Percentiles rank a stretch among this genome's conserved stretches.
Conservation (phyloP, 192 early-diverging fungal species). For the Umbelopsis sp. region DNA sequence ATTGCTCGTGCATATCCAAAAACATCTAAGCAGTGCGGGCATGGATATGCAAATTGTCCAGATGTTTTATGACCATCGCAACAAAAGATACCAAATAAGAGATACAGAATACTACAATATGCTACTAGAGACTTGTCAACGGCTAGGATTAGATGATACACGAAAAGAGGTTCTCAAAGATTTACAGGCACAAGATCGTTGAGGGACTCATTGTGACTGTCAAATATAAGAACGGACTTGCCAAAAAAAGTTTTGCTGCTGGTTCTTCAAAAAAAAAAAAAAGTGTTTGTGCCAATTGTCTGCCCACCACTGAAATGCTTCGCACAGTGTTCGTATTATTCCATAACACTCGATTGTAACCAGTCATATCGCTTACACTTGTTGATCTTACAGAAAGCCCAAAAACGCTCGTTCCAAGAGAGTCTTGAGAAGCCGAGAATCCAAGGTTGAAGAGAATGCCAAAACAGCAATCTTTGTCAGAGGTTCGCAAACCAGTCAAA, state of each 20-base stretch:
- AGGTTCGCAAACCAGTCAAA: conserved; percentile 83
- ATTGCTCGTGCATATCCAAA: conserved; percentile 20
- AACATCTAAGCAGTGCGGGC: not conserved
- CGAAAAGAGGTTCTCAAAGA: not conserved
- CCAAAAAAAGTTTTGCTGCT: conserved; percentile 4
- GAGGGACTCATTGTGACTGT: not conserved
- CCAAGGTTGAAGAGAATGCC: conserved; percentile 87
- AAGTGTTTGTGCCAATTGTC: not conserved
- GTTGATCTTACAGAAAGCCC: conserved; percentile 66
- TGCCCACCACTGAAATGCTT: conserved; percentile 26
- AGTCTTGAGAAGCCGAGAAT: conserved; percentile 82
- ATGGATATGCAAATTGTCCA: conserved; percentile 25
- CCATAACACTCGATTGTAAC: not conserved
- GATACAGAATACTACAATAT: conserved; percentile 23
- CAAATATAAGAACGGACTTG: not conserved
- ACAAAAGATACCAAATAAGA: conserved; percentile 16
- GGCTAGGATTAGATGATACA: conserved; percentile 26
- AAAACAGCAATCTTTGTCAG: conserved; percentile 92
- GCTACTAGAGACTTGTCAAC: conserved; percentile 29
- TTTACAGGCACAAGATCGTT: not conserved
- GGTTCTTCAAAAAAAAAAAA: conserved; percentile 4
- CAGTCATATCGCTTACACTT: not conserved
- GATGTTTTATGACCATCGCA: conserved; percentile 29
- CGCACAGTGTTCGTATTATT: conserved; percentile 36
- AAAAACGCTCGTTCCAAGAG: conserved; percentile 90